These are phyloP conservation scores for Plasmodium fragile DNA, from an alignment of 169 alveolate genomes.

Conservation along the genomic window DNA sequence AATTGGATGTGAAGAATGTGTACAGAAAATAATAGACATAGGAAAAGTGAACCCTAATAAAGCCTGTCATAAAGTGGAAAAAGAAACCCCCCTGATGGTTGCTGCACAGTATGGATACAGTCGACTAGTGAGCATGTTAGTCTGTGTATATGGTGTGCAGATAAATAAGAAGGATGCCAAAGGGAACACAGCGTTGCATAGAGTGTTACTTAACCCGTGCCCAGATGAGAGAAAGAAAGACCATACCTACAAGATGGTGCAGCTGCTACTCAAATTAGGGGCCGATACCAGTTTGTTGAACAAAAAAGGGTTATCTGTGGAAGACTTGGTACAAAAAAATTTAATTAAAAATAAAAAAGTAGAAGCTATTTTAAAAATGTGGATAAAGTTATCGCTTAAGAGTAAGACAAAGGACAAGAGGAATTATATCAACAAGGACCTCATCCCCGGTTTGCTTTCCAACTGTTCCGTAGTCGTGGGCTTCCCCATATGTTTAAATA, in stretches of 20 bases:
- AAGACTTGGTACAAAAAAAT: conserved; percentile 46
- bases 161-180: conserved; percentile 85
- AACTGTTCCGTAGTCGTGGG: conserved; percentile 79
- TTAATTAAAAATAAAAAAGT: conserved; percentile 61
- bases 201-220: conserved; percentile 73
- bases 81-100: conserved; percentile 89
- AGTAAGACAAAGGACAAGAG: conserved; percentile 15
- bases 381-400: conserved; percentile 50
- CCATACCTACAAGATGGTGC: conserved; percentile 26
- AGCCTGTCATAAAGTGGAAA: conserved; percentile 76
- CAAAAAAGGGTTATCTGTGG: conserved; percentile 78
- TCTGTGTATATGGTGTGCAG: conserved; percentile 84
- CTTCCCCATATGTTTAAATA: conserved; percentile 18
- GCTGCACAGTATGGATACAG: conserved; percentile 89
- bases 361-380: conserved; percentile 57
- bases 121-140: conserved; percentile 81
- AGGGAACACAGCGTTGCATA: conserved; percentile 88
- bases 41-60: conserved; percentile 82
- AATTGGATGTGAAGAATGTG: conserved; percentile 82
- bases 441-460: conserved; percentile 79
- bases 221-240: conserved; percentile 12
- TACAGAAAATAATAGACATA: conserved; percentile 79
- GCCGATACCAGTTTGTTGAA: conserved; percentile 77
- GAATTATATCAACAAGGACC: conserved; percentile 13
- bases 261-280: conserved; percentile 78